Conservation (phyloP, 768 basidiomycete genomes). For the Pilatotrama ljubarskyi region DNA sequence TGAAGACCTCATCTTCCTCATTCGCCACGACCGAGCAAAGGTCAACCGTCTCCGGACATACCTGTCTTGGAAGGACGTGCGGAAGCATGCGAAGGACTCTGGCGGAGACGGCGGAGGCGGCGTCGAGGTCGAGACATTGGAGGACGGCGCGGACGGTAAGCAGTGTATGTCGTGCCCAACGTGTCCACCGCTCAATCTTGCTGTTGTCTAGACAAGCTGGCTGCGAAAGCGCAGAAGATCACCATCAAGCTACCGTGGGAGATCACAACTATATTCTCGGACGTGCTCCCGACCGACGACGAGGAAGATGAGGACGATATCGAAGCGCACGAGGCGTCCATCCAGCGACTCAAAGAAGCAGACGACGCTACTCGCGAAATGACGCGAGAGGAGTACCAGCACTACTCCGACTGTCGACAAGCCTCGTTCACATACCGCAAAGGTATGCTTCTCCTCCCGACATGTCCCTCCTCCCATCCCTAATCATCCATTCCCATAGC, state of each 20-base stretch:
- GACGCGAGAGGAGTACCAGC: slow-evolving; percentile 96
- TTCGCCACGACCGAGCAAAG: slow-evolving; percentile 91
- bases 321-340: slow-evolving; percentile 93
- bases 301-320: slow-evolving; percentile 97
- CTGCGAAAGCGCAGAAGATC: slow-evolving; percentile 86
- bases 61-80: slow-evolving; percentile 95
- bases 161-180: not conserved
- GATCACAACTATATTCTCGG: slow-evolving; percentile 87
- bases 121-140: slow-evolving; percentile 79
- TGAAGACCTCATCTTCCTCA: slow-evolving; percentile 95
- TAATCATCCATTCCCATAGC: slow-evolving; percentile 44
- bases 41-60: slow-evolving; percentile 92
- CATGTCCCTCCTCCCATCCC: not conserved
- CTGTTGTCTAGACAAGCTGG: slow-evolving; percentile 63
- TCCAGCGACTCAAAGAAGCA: slow-evolving; percentile 87
- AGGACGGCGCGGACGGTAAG: slow-evolving; percentile 81
- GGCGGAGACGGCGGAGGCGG: slow-evolving; percentile 79
- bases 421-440: slow-evolving; percentile 97
- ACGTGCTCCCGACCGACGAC: slow-evolving; percentile 88
- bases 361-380: slow-evolving; percentile 94
- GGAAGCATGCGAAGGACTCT: slow-evolving; percentile 91
- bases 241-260: slow-evolving; percentile 98
- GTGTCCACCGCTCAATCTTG: not conserved
- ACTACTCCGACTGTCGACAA: slow-evolving; percentile 95
- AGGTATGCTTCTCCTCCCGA: slow-evolving; percentile 52